phyloP scores from a whole-genome alignment of 176 grass and related monocot species.

The Miscanthus lutarioriparius region DNA sequence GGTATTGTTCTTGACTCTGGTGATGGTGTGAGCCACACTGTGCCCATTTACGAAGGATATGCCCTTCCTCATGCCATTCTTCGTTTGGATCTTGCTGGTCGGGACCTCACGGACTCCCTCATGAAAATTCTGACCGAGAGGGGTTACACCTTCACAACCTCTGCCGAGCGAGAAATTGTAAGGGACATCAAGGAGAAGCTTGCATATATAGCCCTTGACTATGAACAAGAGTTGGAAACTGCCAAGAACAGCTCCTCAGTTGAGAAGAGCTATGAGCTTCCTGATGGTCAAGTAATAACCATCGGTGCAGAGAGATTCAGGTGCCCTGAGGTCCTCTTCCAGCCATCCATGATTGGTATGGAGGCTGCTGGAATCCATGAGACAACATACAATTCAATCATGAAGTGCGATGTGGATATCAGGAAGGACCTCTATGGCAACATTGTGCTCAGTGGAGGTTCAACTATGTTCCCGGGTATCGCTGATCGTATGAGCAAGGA shows the following conservation, averaged over 20 bases:
- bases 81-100: slow-evolving; percentile 68
- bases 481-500: slow-evolving; percentile 92
- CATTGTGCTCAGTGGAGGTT: slow-evolving; percentile 85
- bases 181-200: slow-evolving; percentile 89
- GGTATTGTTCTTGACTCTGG: slow-evolving; percentile 81
- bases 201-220: slow-evolving; percentile 67
- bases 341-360: slow-evolving; percentile 78
- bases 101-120: slow-evolving; percentile 63
- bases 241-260: slow-evolving; percentile 72
- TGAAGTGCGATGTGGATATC: slow-evolving; percentile 92
- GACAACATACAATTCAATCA: slow-evolving; percentile 89
- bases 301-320: slow-evolving; percentile 74
- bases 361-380: slow-evolving; percentile 77
- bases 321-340: slow-evolving; percentile 93
- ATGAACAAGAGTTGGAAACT: slow-evolving; percentile 71
- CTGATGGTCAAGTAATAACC: slow-evolving; percentile 76
- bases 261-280: slow-evolving; percentile 80
- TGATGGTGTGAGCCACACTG: slow-evolving; percentile 83
- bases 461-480: slow-evolving; percentile 80
- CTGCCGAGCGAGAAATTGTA: slow-evolving; percentile 72
- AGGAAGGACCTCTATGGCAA: slow-evolving; percentile 74
- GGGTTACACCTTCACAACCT: slow-evolving; percentile 72
- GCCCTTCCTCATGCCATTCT: slow-evolving; percentile 78
- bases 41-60: slow-evolving; percentile 76
- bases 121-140: slow-evolving; percentile 77